Evolutionary conservation across 176 grass and related monocot genomes (phyloP), one percentile per base, ranked within the genome.

Genomic region (Canna indica): DNA sequence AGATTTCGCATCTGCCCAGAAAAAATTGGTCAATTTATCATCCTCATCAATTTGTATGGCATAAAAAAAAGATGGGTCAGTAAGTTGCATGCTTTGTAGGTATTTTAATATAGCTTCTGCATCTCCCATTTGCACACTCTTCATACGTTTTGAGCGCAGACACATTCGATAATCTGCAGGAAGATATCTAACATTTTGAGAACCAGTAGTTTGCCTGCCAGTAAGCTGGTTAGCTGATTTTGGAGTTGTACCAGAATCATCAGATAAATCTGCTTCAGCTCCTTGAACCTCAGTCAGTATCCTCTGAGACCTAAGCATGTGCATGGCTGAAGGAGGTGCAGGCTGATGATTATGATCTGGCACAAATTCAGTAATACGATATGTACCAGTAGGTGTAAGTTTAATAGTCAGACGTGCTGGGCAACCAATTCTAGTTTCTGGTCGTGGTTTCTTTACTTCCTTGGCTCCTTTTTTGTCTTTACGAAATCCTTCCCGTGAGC

Each of bases 401-500:
- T 84, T 84, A 71, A 84, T 71, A 30, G 77, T 78, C 54, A 88
- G 66, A 38, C 81, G 73, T 34, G 81, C 77, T 59, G 39, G 64
- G 34, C 85, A 88, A 32, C 85, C 81, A 81, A 84, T 80, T 77
- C 81, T 68, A 41, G 77, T 81, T 33, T 88, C 85, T 53, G 77
- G 75, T 39, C 82, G 79, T 56, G 76, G 81, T 62, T 63, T 67
- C 73, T 80, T 69, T 33, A 58, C 70, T 76, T 75, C 79, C 69
- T 83, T 67, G 58, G 72, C 73, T 44, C 81, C 77, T 60, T 80
- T 78, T 76, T 79, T 79, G 36, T 81, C 69, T 59, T 80, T 85
- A 50, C 79, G 75, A 46, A 88, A 83, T 15, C 85, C 85, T 57
- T 88, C 73, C 47, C 78, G 79, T 44, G 85, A 88, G 68, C 85